Evolutionary conservation across 1,284 basidiomycete genomes (phyloP).

Genomic region (Ustilago loliicola): DNA sequence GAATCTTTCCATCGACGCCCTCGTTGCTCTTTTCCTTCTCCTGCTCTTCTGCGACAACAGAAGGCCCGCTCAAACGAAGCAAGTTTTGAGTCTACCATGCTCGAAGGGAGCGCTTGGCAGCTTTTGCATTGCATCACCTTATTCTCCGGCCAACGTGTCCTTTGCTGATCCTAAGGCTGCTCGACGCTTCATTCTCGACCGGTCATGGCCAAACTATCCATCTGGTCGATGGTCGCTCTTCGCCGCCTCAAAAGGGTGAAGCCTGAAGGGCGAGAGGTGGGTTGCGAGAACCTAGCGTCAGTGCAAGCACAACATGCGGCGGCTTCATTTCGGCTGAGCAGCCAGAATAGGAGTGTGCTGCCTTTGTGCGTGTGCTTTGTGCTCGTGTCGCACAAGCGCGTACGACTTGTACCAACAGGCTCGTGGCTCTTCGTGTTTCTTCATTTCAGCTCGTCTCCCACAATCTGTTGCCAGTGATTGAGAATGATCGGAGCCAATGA

Average conservation of each 20-base stretch:
- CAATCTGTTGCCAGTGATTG: too few relatives aligned
- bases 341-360: background rate
- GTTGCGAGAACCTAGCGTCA: background rate
- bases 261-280: background rate
- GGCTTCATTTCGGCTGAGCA: background rate
- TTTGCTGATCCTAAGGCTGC: background rate
- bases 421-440: background rate
- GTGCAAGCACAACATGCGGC: too few relatives aligned
- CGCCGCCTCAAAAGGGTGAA: background rate
- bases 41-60: background rate
- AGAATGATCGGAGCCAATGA: background rate
- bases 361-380: background rate
- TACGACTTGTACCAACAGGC: background rate
- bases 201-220: background rate
- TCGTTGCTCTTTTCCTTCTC: background rate
- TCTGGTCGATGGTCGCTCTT: background rate
- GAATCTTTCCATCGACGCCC: conserved; percentile 43
- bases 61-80: background rate
- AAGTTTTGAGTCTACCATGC: background rate
- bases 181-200: background rate
- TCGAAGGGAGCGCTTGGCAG: conserved; percentile 11
- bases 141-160: conserved; percentile 6
- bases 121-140: background rate
- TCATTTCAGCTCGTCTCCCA: background rate
- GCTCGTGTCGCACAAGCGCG: conserved; percentile 6